phyloP scores from a whole-genome alignment of 2,329 filamentous ascomycete species.

The Parascedosporium putredinis region DNA sequence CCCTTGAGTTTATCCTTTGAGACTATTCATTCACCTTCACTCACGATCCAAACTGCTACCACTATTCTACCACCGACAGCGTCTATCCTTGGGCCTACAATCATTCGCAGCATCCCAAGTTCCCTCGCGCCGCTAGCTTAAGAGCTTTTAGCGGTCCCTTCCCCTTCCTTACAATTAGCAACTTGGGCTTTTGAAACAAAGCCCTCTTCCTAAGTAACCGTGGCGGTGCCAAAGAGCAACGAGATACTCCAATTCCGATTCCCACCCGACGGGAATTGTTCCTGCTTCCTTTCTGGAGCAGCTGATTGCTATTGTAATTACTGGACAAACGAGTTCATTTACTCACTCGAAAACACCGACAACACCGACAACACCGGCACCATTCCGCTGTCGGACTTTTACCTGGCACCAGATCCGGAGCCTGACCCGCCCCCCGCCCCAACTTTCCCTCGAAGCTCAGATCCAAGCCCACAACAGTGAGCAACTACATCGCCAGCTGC shows the following conservation, averaged over 20 bases:
- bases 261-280: constrained; percentile 4
- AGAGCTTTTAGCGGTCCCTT: too few species aligned
- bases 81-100: too few species aligned
- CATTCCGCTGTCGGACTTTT: background rate
- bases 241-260: constrained; percentile 7
- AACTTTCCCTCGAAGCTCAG: background rate
- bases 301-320: constrained; percentile 1
- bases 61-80: background rate
- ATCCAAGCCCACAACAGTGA: background rate
- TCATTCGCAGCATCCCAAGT: too few species aligned
- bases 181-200: constrained; percentile 2
- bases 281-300: constrained; percentile 2
- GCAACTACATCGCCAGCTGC: background rate
- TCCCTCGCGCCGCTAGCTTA: too few species aligned
- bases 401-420: background rate
- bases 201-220: background rate
- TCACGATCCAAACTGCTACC: background rate
- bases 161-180: background rate
- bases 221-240: constrained; percentile 3
- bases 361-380: background rate
- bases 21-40: too few species aligned
- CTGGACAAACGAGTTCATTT: background rate
- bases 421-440: background rate
- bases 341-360: background rate
- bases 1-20: too few species aligned